Percentiles rank a stretch among this genome's conserved stretches.
These are phyloP conservation scores for Takakia lepidozioides DNA, from an alignment of 225 moss, liverwort and hornwort species.

Conservation along the genomic window DNA sequence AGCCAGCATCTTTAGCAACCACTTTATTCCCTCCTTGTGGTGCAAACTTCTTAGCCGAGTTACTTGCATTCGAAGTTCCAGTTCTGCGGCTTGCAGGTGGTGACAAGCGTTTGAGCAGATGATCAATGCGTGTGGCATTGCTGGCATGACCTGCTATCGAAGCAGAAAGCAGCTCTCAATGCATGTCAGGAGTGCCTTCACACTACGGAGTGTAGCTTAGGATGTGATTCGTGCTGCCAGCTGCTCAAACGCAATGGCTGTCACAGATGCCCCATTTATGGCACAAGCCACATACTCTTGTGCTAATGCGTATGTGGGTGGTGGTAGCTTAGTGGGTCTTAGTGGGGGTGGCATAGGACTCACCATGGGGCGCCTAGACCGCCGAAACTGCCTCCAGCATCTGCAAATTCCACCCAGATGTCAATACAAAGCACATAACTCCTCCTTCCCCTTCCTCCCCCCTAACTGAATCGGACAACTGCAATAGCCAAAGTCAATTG, in stretches of 20 bases:
- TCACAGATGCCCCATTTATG: slow-evolving; percentile 64
- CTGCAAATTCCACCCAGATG: slow-evolving; percentile 18
- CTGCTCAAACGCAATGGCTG: slow-evolving; percentile 77
- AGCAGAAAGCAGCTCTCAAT: slow-evolving; percentile 85
- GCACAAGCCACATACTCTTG: slow-evolving; percentile 80
- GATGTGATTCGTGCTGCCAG: slow-evolving; percentile 91
- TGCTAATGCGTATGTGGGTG: slow-evolving; percentile 71
- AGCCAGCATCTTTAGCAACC: slow-evolving; percentile 23
- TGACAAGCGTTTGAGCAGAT: slow-evolving; percentile 71
- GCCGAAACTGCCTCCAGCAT: slow-evolving; percentile 97
- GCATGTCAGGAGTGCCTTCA: slow-evolving; percentile 72
- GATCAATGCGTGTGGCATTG: slow-evolving; percentile 54
- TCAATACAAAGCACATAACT: background rate
- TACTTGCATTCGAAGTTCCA: slow-evolving; percentile 19
- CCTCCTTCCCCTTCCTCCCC: background rate
- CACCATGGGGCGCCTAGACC: slow-evolving; percentile 81
- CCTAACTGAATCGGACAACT: background rate
- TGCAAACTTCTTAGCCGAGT: slow-evolving; percentile 16
- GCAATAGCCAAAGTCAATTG: too few species aligned
- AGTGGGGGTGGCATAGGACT: too few species aligned
- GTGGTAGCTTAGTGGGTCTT: too few species aligned
- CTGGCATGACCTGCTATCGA: slow-evolving; percentile 53
- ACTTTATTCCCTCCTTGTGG: slow-evolving; percentile 13
- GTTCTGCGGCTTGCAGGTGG: slow-evolving; percentile 51
- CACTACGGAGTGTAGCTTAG: slow-evolving; percentile 71